Percentiles rank a stretch among this genome's conserved stretches.
phyloP scores from a whole-genome alignment of 495 filamentous ascomycete genomes.

The Tetracladium setigerum region DNA sequence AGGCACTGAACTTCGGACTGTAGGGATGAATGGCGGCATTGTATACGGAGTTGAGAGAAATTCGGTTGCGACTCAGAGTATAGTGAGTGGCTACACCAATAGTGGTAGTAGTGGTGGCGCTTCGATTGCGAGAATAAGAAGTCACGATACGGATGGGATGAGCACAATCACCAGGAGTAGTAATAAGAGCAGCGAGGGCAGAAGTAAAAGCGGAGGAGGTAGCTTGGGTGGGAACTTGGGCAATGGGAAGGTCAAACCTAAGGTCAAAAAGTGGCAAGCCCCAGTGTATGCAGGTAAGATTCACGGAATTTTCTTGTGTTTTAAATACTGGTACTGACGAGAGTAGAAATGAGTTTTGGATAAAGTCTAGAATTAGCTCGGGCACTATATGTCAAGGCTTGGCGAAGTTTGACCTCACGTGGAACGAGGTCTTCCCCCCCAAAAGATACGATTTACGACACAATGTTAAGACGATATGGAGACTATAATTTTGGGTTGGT shows the following conservation, averaged over 20 bases:
- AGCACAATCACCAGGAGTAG: constrained; percentile 13
- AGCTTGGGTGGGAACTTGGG: neutral
- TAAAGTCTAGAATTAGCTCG: constrained; percentile 3
- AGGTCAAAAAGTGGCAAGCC: constrained; percentile 29
- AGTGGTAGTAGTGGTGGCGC: neutral
- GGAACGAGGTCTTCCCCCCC: no score
- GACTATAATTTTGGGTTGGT: neutral
- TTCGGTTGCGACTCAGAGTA: constrained; percentile 1
- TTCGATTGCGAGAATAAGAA: neutral
- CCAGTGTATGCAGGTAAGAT: constrained; percentile 34
- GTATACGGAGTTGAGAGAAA: constrained; percentile 18
- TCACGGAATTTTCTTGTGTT: neutral
- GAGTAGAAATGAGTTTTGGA: constrained; percentile 23
- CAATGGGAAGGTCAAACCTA: constrained; percentile 16
- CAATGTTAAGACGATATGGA: neutral
- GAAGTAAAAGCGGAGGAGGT: constrained; percentile 8
- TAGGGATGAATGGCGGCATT: constrained; percentile 8
- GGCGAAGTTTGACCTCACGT: neutral
- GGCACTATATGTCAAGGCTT: constrained; percentile 1
- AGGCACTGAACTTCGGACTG: constrained; percentile 6
- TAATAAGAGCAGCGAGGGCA: constrained; percentile 13
- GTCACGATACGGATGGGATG: constrained; percentile 1
- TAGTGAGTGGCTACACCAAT: neutral
- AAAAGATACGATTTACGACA: neutral
- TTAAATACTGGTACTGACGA: constrained; percentile 13